Evolutionary conservation across 192 early-diverging fungal species (phyloP).

Genomic region (Coemansia guatemalensis): DNA sequence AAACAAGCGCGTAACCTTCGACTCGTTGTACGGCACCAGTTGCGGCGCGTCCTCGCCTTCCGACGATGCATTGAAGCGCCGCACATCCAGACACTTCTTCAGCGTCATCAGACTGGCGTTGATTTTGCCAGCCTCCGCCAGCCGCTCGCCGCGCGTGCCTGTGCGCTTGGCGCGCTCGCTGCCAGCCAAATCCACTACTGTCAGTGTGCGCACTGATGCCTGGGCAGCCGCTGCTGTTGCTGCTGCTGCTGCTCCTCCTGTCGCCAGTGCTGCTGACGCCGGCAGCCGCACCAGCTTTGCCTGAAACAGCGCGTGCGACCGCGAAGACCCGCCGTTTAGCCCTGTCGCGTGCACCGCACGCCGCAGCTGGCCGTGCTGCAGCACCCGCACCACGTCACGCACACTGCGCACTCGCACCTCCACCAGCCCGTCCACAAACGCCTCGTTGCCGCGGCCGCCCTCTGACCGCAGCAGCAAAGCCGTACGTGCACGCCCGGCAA

Average conservation of each 20-base stretch:
- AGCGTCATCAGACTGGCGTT: constrained; percentile 71
- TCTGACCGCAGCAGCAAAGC: constrained; percentile 36
- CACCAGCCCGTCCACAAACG: constrained; percentile 63
- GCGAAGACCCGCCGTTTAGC: constrained; percentile 57
- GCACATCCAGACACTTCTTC: constrained; percentile 68
- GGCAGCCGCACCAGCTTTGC: constrained; percentile 61
- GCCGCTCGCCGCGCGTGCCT: constrained; percentile 54
- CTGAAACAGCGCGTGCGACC: constrained; percentile 69
- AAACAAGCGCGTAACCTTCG: constrained; percentile 68
- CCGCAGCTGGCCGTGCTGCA: constrained; percentile 59
- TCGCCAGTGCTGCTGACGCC: too few relatives aligned
- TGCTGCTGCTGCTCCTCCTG: too few relatives aligned
- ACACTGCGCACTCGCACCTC: constrained; percentile 59
- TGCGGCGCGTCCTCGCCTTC: constrained; percentile 8
- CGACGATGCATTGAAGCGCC: constrained; percentile 53
- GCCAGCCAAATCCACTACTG: constrained; percentile 71
- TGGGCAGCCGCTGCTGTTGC: constrained; percentile 3
- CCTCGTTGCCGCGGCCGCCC: constrained; percentile 46
- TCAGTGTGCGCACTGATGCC: constrained; percentile 48
- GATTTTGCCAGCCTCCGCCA: constrained; percentile 65
- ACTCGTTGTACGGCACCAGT: constrained; percentile 66
- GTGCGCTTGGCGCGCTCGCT: constrained; percentile 64
- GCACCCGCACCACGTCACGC: constrained; percentile 60
- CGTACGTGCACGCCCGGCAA: constrained; percentile 23
- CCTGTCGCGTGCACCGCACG: constrained; percentile 60